A percentile compares a stretch with the other conserved stretches of the same genome.
These are phyloP conservation scores for Insectozyma bohioensis DNA, from an alignment of 1,139 yeast genomes.

Conservation along the genomic window DNA sequence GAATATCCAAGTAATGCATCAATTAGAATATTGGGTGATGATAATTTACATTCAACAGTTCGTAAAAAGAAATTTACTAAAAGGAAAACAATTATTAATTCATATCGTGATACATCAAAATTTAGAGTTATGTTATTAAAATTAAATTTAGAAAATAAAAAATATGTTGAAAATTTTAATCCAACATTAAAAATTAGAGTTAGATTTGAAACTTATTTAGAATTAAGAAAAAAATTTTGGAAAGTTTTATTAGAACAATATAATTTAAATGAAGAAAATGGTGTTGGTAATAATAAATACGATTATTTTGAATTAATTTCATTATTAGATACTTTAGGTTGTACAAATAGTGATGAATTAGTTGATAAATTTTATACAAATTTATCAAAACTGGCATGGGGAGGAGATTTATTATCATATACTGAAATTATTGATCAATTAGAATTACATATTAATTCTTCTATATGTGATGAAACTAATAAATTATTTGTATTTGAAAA, in stretches of 20 bases:
- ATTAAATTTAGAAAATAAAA: slow-evolving; percentile 32
- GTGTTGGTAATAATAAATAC: slow-evolving; percentile 29
- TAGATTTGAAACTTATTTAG: slow-evolving; percentile 66
- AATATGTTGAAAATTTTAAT: slow-evolving; percentile 35
- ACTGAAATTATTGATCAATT: slow-evolving; percentile 62
- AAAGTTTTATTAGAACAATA: slow-evolving; percentile 57
- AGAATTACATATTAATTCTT: slow-evolving; percentile 29
- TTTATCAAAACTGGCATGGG: slow-evolving; percentile 46
- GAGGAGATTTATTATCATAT: slow-evolving; percentile 54
- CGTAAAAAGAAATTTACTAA: slow-evolving; percentile 30
- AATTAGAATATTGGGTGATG: slow-evolving; percentile 30
- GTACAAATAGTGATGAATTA: slow-evolving; percentile 50
- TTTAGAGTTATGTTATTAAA: slow-evolving; percentile 43
- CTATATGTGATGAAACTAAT: slow-evolving; percentile 20
- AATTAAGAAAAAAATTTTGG: slow-evolving; percentile 72
- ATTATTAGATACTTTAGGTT: slow-evolving; percentile 63
- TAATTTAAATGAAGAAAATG: slow-evolving; percentile 29
- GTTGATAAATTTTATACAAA: slow-evolving; percentile 45
- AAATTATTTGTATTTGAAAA: slow-evolving; percentile 57
- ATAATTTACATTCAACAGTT: slow-evolving; percentile 27
- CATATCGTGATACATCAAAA: slow-evolving; percentile 40
- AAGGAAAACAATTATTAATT: slow-evolving; percentile 25
- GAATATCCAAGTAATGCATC: slow-evolving; percentile 17
- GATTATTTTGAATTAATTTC: slow-evolving; percentile 58
- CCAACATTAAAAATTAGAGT: slow-evolving; percentile 64